Conservation (phyloP, 2,329 filamentous ascomycete genomes). For the Xylaria sp. region DNA sequence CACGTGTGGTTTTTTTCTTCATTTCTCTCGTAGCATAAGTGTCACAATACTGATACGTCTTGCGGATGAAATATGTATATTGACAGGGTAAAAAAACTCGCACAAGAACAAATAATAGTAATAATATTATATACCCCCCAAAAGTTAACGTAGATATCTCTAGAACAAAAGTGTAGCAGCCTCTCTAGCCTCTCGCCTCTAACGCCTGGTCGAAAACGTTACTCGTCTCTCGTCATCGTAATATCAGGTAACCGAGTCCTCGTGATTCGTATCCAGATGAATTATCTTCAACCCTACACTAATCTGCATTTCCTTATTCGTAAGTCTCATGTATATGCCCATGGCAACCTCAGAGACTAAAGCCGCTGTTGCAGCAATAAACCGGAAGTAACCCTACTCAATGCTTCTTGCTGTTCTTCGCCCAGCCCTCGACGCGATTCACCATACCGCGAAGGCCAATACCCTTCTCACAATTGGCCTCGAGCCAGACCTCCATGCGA, state of each 20-base stretch:
- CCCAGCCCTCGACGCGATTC: conserved; percentile 65
- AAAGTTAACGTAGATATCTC: conserved; percentile 28
- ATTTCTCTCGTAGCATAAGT: background rate
- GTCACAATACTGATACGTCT: background rate
- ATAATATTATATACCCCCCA: background rate
- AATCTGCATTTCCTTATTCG: background rate
- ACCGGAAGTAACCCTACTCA: no score
- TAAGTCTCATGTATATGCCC: background rate
- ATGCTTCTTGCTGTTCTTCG: conserved; percentile 37
- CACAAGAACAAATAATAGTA: background rate
- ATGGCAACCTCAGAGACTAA: background rate
- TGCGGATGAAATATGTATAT: background rate
- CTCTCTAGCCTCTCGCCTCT: background rate
- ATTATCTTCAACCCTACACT: background rate
- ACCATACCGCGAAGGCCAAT: conserved; percentile 76
- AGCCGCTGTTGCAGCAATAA: background rate
- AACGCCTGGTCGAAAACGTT: conserved; percentile 32
- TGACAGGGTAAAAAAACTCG: background rate
- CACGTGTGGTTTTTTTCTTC: background rate
- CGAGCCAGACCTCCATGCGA: conserved; percentile 86
- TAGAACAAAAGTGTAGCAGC: background rate
- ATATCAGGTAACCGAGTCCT: background rate
- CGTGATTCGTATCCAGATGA: background rate
- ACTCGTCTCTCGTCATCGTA: conserved; percentile 25
- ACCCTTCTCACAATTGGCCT: conserved; percentile 83